A percentile compares a stretch with the other conserved stretches of the same genome.
Evolutionary conservation across 208 protist genomes (phyloP).

Genomic region (Acanthamoeba triangularis): DNA sequence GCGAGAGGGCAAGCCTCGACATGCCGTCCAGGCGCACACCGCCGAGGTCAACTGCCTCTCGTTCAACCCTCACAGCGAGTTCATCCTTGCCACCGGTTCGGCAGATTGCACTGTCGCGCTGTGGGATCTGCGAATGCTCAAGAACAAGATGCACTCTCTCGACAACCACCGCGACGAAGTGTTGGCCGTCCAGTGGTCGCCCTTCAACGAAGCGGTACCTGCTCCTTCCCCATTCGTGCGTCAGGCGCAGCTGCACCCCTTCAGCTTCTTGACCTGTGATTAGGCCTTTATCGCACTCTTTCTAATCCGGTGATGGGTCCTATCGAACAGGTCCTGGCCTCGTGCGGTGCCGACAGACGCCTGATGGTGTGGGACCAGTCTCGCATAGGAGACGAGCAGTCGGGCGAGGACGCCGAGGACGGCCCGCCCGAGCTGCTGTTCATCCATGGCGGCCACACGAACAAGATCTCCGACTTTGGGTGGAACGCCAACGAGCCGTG

Average conservation of each 20-base stretch:
- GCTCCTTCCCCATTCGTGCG: background rate
- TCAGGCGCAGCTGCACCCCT: background rate
- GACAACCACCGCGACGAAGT: slow-evolving; percentile 91
- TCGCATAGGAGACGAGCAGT: slow-evolving; percentile 94
- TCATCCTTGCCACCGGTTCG: slow-evolving; percentile 92
- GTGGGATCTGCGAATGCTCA: slow-evolving; percentile 95
- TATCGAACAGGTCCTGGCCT: slow-evolving; percentile 88
- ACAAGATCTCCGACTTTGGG: slow-evolving; percentile 95
- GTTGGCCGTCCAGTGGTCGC: slow-evolving; percentile 90
- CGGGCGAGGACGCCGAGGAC: slow-evolving; percentile 94
- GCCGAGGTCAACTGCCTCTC: slow-evolving; percentile 94
- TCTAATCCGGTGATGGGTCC: no score
- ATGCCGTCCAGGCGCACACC: slow-evolving; percentile 88
- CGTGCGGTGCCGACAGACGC: slow-evolving; percentile 90
- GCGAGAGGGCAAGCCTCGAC: slow-evolving; percentile 75
- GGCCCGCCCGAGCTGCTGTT: slow-evolving; percentile 96
- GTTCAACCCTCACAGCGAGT: slow-evolving; percentile 95
- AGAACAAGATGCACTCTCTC: slow-evolving; percentile 92
- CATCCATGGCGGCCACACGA: slow-evolving; percentile 98
- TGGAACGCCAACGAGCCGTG: slow-evolving; percentile 96
- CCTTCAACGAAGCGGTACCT: slow-evolving; percentile 89
- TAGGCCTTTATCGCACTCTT: no score
- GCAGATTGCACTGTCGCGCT: slow-evolving; percentile 92
- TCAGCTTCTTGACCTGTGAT: background rate
- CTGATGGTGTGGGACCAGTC: slow-evolving; percentile 94